Evolutionary conservation across 106 monocot species (phyloP).

Genomic region (Gastrodia elata): DNA sequence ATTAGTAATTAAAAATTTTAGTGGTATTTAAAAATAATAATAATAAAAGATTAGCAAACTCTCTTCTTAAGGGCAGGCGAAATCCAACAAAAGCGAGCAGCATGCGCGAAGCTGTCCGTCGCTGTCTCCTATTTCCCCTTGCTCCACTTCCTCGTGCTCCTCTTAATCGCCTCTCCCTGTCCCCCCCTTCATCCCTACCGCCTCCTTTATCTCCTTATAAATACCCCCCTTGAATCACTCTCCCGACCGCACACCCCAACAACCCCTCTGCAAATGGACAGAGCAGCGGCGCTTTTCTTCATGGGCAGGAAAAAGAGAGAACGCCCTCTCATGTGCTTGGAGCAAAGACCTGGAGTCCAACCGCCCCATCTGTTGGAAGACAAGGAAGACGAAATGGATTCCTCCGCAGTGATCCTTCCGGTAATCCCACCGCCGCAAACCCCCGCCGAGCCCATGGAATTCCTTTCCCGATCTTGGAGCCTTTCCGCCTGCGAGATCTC

Average conservation of each 20-base stretch:
- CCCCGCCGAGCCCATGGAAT: conserved; percentile 82
- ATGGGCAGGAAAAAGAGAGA: conserved; percentile 17
- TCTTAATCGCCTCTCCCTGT: not conserved
- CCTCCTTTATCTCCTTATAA: not conserved
- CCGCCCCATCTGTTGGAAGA: conserved; percentile 7
- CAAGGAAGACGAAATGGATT: conserved; percentile 11
- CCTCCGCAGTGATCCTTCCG: conserved; percentile 3
- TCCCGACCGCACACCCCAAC: not conserved
- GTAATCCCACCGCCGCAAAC: conserved; percentile 57
- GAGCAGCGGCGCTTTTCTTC: conserved; percentile 8
- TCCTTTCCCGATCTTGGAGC: conserved; percentile 79
- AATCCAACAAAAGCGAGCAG: not conserved
- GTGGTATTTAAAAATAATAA: too few species aligned
- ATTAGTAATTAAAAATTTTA: too few species aligned
- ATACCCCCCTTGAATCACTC: not conserved
- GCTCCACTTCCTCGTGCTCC: conserved; percentile 8
- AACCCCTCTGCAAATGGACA: conserved; percentile 11
- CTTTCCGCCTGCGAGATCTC: conserved; percentile 82
- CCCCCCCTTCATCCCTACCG: not conserved
- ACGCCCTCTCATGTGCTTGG: not conserved
- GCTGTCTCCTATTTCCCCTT: conserved; percentile 8
- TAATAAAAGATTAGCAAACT: too few species aligned
- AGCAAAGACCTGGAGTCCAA: not conserved
- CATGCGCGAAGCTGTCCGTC: conserved; percentile 12
- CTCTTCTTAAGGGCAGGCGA: not conserved